These are phyloP conservation scores for Orychophragmus violaceus DNA, from an alignment of 345 rosid genomes.

Conservation along the genomic window DNA sequence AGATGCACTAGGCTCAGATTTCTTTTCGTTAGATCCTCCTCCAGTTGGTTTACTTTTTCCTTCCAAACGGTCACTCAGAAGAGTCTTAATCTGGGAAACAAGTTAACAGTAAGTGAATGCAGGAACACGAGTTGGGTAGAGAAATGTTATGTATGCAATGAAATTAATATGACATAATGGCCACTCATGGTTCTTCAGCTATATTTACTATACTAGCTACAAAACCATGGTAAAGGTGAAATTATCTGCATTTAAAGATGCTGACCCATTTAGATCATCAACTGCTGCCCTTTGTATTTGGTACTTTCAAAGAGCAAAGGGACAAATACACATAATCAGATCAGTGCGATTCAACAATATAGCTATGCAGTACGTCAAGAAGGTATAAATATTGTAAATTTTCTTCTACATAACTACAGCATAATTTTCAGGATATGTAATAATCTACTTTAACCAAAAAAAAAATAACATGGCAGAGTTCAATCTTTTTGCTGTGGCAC, in stretches of 20 bases:
- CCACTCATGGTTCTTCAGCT: background rate
- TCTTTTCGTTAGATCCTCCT: constrained; percentile 44
- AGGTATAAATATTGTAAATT: background rate
- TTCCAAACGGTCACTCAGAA: constrained; percentile 77
- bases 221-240: background rate
- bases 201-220: background rate
- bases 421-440: background rate
- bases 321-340: background rate
- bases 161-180: background rate
- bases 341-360: background rate
- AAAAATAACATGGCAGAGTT: background rate
- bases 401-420: background rate
- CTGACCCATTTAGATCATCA: background rate
- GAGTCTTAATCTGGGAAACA: constrained; percentile 55
- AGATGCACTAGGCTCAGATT: constrained; percentile 67
- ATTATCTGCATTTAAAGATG: background rate
- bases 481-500: background rate
- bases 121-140: background rate
- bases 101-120: background rate
- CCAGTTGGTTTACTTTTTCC: constrained; percentile 62
- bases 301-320: background rate
- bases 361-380: background rate
- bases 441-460: background rate
- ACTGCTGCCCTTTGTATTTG: background rate
- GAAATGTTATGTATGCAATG: background rate